Base-by-base conservation (phyloP, 2,329 filamentous ascomycete genomes). In the Aspergillus latus region DNA sequence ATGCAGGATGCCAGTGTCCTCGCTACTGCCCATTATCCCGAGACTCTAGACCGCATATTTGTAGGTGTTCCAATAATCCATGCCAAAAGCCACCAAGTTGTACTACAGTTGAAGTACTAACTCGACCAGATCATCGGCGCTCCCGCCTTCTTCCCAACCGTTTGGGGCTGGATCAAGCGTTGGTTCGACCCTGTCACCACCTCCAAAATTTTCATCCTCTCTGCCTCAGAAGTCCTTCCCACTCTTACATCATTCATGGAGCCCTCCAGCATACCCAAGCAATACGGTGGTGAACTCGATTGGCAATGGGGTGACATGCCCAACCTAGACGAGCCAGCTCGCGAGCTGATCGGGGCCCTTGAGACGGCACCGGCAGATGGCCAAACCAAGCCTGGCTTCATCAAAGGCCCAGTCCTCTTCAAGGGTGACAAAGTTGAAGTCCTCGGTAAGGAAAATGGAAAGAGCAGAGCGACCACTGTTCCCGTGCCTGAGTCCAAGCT, bases 121-220 rank as follows among this genome's bases (percentile, higher is more conserved):
- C 59, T 49, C 28, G 44, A 32, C 44, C 59, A 85, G 82, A 88
- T 97, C 67, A 91, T 97, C 61, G 92, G 92, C 59, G 93, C 93
- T 0, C 93, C 93, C 49, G 77, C 83, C 45, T 96, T 96, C 82
- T 96, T 96, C 79, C 88, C 89, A 49, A 96, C 91, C 2, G 90
- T 96, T 58, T 73, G 92, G 92, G 86, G 89, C 63, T 96, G 92
- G 91, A 84, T 96, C 76, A 96, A 96, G 81, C 88, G 89, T 68
- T 96, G 92, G 92, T 96, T 96, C 68, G 89, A 92, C 76, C 92
- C 92, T 5, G 91, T 92, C 60, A 97, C 93, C 34, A 90, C 92
- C 2, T 94, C 90, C 67, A 97, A 97, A 78, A 97, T 97, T 72
- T 96, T 96, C 73, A 94, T 97, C 65, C 84, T 97, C 53, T 81